Evolutionary conservation across 495 filamentous ascomycete genomes (phyloP), one percentile per base, ranked within the genome.

Genomic region (Thozetella sp.): DNA sequence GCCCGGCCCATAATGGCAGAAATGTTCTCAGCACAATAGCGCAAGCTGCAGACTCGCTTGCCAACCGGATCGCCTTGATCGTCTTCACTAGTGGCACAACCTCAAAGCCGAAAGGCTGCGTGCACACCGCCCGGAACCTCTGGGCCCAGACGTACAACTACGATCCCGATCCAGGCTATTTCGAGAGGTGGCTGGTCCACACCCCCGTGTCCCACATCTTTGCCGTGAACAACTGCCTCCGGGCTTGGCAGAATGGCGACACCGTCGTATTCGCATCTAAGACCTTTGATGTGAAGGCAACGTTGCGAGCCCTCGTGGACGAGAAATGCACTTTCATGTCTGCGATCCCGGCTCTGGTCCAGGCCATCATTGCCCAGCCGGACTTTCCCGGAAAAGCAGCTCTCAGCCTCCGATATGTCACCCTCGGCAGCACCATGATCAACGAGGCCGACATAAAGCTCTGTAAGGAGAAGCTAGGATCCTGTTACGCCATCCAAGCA

Each of bases 11-110:
- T 48, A 19, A n/a, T 10, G 43, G 43, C 43, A 15, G 10, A 48
- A 11, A 10, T 19, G 43, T 48, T 3, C 6, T 15, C 34, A n/a
- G 19, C 55, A 20, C 40, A 24, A 48, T 20, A 17, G 37, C 22
- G 1, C 55, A 54, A 17, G 53, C 37, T 20, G 2, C n/a, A 15
- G 54, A 22, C 30, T n/a, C 54, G 13, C 23, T 23, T 24, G 15
- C 26, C 0, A 12, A 50, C n/a, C 20, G 43, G 25, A 24, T 40
- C 2, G 60, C 63, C 3, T 63, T 72, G 48, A 70, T 77, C 24
- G 58, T 81, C 22, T 81, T 80, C 60, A 80, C 75, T 1, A 76
- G 73, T 54, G 77, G 78, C 19, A 79, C 75, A 0, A 74, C 76
- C 2, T 62, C 62, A 11, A 63, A 69, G 2, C 77, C 78, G 2